Percentiles rank a stretch among this genome's conserved stretches.
phyloP scores from a whole-genome alignment of 305 asterid genomes.

The Rubia balearica region DNA sequence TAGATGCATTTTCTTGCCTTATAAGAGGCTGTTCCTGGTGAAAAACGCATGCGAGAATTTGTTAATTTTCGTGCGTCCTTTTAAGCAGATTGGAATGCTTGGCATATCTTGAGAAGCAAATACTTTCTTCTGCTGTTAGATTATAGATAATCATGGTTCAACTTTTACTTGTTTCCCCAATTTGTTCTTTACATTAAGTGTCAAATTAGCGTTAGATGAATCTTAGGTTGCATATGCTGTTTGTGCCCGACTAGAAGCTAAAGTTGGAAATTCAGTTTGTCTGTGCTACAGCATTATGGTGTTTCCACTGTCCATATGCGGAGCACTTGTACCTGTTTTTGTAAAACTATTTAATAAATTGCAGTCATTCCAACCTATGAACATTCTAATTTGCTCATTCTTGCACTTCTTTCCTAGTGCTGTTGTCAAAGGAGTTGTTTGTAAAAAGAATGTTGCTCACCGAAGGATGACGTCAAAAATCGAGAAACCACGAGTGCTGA shows the following conservation, averaged over 20 bases:
- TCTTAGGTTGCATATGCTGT: not conserved
- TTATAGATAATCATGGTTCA: not conserved
- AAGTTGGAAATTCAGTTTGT: not conserved
- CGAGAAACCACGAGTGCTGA: slow-evolving; percentile 78
- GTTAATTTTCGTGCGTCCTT: not conserved
- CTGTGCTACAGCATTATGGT: not conserved
- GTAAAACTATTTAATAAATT: not conserved
- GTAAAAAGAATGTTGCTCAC: slow-evolving; percentile 94
- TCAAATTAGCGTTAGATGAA: not conserved
- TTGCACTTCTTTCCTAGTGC: slow-evolving; percentile 39
- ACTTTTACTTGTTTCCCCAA: not conserved
- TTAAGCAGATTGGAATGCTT: not conserved
- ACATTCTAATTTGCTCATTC: slow-evolving; percentile 16
- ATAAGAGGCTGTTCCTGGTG: too few species aligned
- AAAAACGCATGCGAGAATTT: not conserved
- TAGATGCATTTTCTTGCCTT: not conserved
- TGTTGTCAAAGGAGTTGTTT: slow-evolving; percentile 88
- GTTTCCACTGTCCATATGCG: not conserved
- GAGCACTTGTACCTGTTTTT: not conserved
- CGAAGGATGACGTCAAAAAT: slow-evolving; percentile 85
- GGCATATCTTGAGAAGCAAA: not conserved
- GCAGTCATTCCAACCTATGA: not conserved
- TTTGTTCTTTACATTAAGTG: not conserved
- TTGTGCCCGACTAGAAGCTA: not conserved
- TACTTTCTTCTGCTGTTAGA: not conserved